Percentiles rank a stretch among this genome's conserved stretches.
phyloP scores from a whole-genome alignment of 2,329 filamentous ascomycete species.

The Scedosporium minutisporum region DNA sequence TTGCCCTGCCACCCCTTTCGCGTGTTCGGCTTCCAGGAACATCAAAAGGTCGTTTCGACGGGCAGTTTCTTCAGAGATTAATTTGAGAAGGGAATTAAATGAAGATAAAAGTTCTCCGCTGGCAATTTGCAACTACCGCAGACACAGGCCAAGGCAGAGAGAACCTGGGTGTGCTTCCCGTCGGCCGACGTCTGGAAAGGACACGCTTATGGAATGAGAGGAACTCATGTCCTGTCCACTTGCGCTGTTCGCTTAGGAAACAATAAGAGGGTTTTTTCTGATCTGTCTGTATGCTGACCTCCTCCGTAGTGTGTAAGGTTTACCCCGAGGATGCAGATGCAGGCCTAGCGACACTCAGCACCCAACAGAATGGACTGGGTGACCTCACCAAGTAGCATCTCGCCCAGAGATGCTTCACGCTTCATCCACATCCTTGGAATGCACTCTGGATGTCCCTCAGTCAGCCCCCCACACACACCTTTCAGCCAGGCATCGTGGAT shows the following conservation, averaged over 20 bases:
- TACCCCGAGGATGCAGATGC: background rate
- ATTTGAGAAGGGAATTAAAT: background rate
- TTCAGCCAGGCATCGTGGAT: background rate
- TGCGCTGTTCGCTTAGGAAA: too few species aligned
- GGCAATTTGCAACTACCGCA: background rate
- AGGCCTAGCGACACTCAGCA: background rate
- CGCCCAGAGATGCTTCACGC: background rate
- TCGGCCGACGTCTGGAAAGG: background rate
- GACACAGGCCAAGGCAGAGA: background rate
- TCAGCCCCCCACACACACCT: background rate
- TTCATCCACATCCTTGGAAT: too few species aligned
- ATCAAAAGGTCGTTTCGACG: too few species aligned
- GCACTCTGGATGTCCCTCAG: background rate
- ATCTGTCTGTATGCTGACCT: too few species aligned
- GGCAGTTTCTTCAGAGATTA: background rate
- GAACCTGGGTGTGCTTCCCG: background rate
- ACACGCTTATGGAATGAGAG: background rate
- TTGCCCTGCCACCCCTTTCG: background rate
- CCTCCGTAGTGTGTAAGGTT: background rate
- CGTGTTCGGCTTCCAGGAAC: background rate
- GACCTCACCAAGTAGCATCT: background rate
- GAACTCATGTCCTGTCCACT: background rate
- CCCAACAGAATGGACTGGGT: background rate
- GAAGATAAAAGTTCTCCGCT: background rate
- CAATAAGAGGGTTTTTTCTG: too few species aligned